These are phyloP conservation scores for Eucalyptus globulus DNA, from an alignment of 345 rosid species.

Conservation along the genomic window DNA sequence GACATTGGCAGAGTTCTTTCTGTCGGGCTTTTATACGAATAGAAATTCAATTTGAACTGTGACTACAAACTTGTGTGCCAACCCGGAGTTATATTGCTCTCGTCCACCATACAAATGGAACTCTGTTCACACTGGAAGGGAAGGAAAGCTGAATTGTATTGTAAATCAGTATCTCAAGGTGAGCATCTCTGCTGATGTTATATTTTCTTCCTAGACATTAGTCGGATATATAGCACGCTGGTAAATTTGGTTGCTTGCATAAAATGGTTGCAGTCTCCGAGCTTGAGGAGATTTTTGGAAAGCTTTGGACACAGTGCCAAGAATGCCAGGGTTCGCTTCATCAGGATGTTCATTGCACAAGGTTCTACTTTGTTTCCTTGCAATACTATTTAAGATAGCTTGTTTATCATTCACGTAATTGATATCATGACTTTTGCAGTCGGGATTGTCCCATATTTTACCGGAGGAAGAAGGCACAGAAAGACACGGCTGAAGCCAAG, in stretches of 20 bases:
- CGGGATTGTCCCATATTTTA: constrained; percentile 98
- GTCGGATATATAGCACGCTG: background rate
- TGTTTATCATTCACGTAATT: background rate
- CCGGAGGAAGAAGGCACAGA: constrained; percentile 91
- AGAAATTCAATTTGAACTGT: background rate
- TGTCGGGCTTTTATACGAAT: background rate
- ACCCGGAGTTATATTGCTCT: too few relatives aligned
- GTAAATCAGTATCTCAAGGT: too few relatives aligned
- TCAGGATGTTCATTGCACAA: constrained; percentile 91
- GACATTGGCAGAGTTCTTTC: background rate
- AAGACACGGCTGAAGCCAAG: constrained; percentile 83
- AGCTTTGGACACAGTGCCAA: constrained; percentile 89
- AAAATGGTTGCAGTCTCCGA: constrained; percentile 55
- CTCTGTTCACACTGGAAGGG: too few relatives aligned
- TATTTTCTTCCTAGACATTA: too few relatives aligned
- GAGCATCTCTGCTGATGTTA: too few relatives aligned
- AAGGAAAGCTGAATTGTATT: too few relatives aligned
- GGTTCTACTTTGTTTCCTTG: constrained; percentile 19
- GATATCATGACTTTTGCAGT: constrained; percentile 15
- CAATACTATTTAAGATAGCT: background rate
- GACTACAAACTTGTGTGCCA: background rate
- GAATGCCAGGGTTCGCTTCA: constrained; percentile 99
- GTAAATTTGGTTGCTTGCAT: background rate
- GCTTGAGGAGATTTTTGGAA: constrained; percentile 69
- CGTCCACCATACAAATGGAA: too few relatives aligned